Evolutionary conservation across 805 yeast species (phyloP).

Genomic region (Ogataea henricii): DNA sequence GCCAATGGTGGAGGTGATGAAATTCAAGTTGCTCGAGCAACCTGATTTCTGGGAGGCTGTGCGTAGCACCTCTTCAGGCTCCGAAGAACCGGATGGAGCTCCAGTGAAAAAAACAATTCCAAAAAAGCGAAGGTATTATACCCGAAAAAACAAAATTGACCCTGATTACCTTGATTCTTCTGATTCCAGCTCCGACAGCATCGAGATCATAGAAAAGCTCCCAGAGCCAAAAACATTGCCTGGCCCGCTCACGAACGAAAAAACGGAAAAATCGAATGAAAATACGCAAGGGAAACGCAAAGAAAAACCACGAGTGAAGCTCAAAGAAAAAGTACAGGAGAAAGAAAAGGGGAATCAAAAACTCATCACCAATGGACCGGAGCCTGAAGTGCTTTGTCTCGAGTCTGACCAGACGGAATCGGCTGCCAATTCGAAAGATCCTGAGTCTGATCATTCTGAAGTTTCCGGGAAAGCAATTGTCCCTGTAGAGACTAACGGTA

Average conservation of each 20-base stretch:
- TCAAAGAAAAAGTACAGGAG: too few relatives aligned
- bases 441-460: too few relatives aligned
- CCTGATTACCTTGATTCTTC: neutral
- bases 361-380: too few relatives aligned
- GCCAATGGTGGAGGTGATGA: neutral
- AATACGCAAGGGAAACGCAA: neutral
- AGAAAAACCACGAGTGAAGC: neutral
- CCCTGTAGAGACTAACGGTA: too few relatives aligned
- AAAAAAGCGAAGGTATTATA: neutral
- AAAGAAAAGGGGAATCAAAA: too few relatives aligned
- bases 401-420: too few relatives aligned
- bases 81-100: neutral
- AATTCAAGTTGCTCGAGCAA: neutral
- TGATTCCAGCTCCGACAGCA: neutral
- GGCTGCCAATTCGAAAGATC: too few relatives aligned
- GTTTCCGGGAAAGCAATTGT: too few relatives aligned
- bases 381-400: too few relatives aligned
- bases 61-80: too few relatives aligned
- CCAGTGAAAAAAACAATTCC: neutral
- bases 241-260: too few relatives aligned
- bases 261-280: neutral
- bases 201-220: neutral
- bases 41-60: conserved; percentile 6
- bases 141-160: neutral
- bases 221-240: neutral